Conservation (phyloP, 495 filamentous ascomycete genomes). For the Penicillium angulare region DNA sequence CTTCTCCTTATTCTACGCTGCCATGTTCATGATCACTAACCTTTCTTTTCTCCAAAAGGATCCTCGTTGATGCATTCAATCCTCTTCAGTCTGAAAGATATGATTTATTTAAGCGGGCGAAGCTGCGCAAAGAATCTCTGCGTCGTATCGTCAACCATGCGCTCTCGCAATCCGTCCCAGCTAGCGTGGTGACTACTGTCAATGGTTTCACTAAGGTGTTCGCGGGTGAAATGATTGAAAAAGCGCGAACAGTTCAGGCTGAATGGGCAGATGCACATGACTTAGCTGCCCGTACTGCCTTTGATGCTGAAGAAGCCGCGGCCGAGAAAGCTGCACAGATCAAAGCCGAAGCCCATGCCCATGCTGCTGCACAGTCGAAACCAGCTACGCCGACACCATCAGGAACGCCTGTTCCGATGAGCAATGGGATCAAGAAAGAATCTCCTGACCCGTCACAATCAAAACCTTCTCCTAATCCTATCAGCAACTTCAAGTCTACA, state of each 20-base stretch:
- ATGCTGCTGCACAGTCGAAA: slow-evolving; percentile 11
- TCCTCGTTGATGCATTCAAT: slow-evolving; percentile 70
- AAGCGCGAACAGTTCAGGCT: slow-evolving; percentile 71
- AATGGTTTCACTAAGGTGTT: slow-evolving; percentile 82
- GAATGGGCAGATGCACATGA: slow-evolving; percentile 66
- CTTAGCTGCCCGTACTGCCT: slow-evolving; percentile 31
- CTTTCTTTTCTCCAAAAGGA: slow-evolving; percentile 30
- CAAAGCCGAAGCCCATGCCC: slow-evolving; percentile 24
- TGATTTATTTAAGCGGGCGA: slow-evolving; percentile 68
- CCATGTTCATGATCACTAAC: background rate
- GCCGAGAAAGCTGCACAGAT: slow-evolving; percentile 43
- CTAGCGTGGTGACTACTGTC: slow-evolving; percentile 73
- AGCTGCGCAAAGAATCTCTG: slow-evolving; percentile 61
- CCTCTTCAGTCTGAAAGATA: slow-evolving; percentile 68
- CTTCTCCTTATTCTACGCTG: background rate
- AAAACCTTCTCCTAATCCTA: background rate
- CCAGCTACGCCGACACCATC: slow-evolving; percentile 17
- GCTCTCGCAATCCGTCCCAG: slow-evolving; percentile 81
- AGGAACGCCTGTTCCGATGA: slow-evolving; percentile 9
- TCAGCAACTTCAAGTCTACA: slow-evolving; percentile 7
- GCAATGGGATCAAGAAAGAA: slow-evolving; percentile 28
- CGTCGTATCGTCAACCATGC: slow-evolving; percentile 81
- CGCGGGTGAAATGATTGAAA: slow-evolving; percentile 78
- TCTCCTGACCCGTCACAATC: slow-evolving; percentile 12
- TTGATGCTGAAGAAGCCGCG: slow-evolving; percentile 32